Evolutionary conservation across 1,139 yeast genomes (phyloP), one percentile per base, ranked within the genome.

Genomic region (Pichia cactophila): DNA sequence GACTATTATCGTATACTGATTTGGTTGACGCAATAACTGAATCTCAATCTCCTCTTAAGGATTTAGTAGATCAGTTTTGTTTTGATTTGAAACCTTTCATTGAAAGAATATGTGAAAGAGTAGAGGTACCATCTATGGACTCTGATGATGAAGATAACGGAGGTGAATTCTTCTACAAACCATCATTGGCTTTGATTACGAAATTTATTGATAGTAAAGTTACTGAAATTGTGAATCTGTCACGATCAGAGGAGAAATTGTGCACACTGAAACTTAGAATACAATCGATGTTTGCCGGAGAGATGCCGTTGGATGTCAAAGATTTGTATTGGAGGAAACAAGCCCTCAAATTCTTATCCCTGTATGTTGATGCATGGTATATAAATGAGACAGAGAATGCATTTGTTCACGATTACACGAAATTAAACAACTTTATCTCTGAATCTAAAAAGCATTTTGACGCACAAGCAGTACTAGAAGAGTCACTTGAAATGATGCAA

Each of bases 101-200:
- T 36, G 57, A 54, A 1, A 48, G 52, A 7, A 65, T 80, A 2
- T 73, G 80, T 54, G 83, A 79, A 16, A 17, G 23, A 33, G 26
- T 20, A 11, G 36, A 36, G 16, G 47, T 51, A 12, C 53, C 53
- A n/a, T 45, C 40, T 9, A 49, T 49, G 44, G 55, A 53, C n/a
- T 50, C 53, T 2, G 53, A 48, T 33, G 46, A 44, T 35, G 53
- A 48, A 23, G 45, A 42, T 35, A 50, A 47, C 26, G 82, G 79
- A 55, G 73, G 69, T 42, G 80, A 69, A 12, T 81, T 76, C 44
- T 81, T 76, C 58, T 80, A 71, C 61, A 76, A 73, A 56, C 69
- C 73, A 20, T 68, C 74, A 4, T 46, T 58, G 3, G 58, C 55
- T 0, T 73, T 69, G 50, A 66, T 73, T 1, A 48, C 68, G 3